Base-by-base conservation (phyloP, 345 rosid species). In the Conringia planisiliqua region DNA sequence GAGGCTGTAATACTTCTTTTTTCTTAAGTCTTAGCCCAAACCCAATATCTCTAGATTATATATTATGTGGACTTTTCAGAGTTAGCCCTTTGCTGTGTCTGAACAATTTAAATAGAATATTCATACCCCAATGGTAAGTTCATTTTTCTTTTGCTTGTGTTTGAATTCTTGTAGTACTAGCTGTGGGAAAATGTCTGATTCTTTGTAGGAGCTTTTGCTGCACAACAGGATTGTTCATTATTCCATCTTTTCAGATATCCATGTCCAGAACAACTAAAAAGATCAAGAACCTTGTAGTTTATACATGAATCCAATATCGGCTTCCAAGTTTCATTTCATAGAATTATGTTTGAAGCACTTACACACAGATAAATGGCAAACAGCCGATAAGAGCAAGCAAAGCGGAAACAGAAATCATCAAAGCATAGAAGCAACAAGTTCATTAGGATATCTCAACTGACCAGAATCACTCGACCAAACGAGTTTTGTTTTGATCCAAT, bases 21-120 rank as follows among this genome's bases (percentile, higher is more conserved):
- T 54, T 60, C 32, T 30, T 16, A 47, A 17, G 6, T 18, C 0
- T 30, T 38, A 78, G 81, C 81, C 78, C 81, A 78, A 43, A 72
- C 73, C 81, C 81, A 77, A 46, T 32, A 1, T 7, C 56, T 44
- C 24, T 46, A 12, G 3, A 50, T 0, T 55, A 18, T 1, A 22
- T 22, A 22, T 1, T 6, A 10, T 66, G 35, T 66, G 35, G 68
- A 74, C 68, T 66, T 57, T 30, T 30, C n/a, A n/a, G n/a, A n/a
- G n/a, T n/a, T n/a, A n/a, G 6, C 33, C 32, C 32, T 30, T 30
- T 30, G 32, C 32, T 30, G 5, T 30, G 32, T 30, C 32, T 30
- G 32, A 30, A 30, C 32, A 30, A 4, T 30, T 4, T 30, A 6
- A 30, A 30, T 30, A 30, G 5, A 30, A 30, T 30, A 30, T 5